A percentile compares a stretch with the other conserved stretches of the same genome.
These are phyloP conservation scores for Hibiscus tridactylites DNA, from an alignment of 345 rosid species.

Conservation along the genomic window DNA sequence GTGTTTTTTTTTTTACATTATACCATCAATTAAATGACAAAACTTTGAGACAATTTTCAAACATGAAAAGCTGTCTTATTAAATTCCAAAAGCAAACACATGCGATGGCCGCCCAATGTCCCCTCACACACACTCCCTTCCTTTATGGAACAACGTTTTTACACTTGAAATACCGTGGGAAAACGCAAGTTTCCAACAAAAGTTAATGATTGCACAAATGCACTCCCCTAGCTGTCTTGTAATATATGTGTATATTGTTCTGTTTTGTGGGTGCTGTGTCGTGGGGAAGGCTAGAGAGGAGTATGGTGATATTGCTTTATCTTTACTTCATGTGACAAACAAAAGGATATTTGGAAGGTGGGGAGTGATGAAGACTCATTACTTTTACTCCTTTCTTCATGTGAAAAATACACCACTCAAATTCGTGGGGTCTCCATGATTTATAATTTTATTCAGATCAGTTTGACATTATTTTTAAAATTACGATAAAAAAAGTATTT, in stretches of 20 bases:
- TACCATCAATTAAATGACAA: not conserved
- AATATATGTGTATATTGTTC: not conserved
- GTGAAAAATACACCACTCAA: conserved; percentile 18
- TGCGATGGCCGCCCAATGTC: not conserved
- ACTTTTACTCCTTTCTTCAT: conserved; percentile 20
- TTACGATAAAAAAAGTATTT: too few species aligned
- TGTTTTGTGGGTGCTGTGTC: not conserved
- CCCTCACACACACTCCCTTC: not conserved
- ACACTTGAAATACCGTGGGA: not conserved
- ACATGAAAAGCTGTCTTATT: not conserved
- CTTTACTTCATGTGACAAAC: conserved; percentile 19
- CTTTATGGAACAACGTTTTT: not conserved
- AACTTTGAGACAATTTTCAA: not conserved
- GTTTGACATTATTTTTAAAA: too few species aligned
- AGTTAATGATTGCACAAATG: not conserved
- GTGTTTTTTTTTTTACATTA: too few species aligned
- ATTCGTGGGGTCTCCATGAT: conserved; percentile 22
- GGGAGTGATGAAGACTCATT: conserved; percentile 16
- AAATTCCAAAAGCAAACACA: conserved; percentile 1
- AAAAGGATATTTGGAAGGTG: conserved; percentile 13
- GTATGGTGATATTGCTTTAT: conserved; percentile 6
- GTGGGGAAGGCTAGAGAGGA: not conserved
- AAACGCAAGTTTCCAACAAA: conserved; percentile 5
- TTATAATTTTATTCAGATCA: not conserved
- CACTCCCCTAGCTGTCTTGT: conserved; percentile 9